Conservation (phyloP, 2,329 filamentous ascomycete genomes). For the Epichloe glyceriae region DNA sequence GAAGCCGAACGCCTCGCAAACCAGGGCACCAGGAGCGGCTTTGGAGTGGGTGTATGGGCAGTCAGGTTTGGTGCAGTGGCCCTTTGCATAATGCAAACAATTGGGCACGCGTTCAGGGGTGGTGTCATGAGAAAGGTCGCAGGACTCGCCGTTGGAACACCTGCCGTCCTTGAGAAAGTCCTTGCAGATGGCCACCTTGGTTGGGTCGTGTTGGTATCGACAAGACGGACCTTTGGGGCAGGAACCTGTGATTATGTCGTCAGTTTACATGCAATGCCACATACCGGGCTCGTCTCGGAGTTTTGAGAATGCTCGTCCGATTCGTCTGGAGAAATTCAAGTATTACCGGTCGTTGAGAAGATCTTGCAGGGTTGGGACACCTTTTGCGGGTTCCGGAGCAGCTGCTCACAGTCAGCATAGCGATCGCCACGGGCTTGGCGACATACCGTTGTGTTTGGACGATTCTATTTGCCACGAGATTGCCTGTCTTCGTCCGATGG, state of each 20-base stretch:
- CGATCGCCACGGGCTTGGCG: constrained; percentile 8
- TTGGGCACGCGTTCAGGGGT: constrained; percentile 73
- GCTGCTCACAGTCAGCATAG: constrained; percentile 30
- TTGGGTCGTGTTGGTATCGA: constrained; percentile 69
- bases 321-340: constrained; percentile 27
- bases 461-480: constrained; percentile 65
- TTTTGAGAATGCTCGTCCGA: constrained; percentile 9
- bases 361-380: constrained; percentile 60
- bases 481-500: constrained; percentile 75
- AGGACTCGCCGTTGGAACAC: constrained; percentile 65
- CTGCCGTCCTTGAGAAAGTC: constrained; percentile 67
- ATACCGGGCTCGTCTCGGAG: constrained; percentile 21
- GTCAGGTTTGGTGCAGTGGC: constrained; percentile 73
- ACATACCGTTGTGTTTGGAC: constrained; percentile 66
- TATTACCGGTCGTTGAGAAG: constrained; percentile 57
- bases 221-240: constrained; percentile 74
- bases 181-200: constrained; percentile 84
- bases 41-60: constrained; percentile 81
- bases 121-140: constrained; percentile 82
- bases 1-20: constrained; percentile 74
- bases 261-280: constrained; percentile 28
- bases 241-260: constrained; percentile 49
- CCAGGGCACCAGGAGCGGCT: constrained; percentile 61
- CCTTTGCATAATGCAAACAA: constrained; percentile 81
- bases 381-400: constrained; percentile 49